Conservation (phyloP, 306 rosid genomes). For the Ormosia emarginata region DNA sequence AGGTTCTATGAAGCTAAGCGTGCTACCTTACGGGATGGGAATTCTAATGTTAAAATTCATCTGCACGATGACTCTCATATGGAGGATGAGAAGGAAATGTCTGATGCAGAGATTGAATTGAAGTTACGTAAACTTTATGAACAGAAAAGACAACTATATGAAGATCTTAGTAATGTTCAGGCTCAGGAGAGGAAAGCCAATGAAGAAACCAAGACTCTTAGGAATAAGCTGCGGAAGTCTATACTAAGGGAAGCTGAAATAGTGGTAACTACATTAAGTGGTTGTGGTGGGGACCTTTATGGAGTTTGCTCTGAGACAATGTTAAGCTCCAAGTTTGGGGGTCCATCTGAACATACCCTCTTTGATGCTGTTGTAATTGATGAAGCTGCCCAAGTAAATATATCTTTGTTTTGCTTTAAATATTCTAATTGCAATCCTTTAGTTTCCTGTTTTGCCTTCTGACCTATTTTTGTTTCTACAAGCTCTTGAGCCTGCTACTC, state of each 20-base stretch:
- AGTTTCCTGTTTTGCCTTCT: slow-evolving; percentile 19
- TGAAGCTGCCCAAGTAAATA: slow-evolving; percentile 94
- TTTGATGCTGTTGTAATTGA: slow-evolving; percentile 91
- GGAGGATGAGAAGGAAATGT: slow-evolving; percentile 60
- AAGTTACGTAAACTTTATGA: slow-evolving; percentile 76
- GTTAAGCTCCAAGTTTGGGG: slow-evolving; percentile 67
- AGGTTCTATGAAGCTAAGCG: slow-evolving; percentile 80
- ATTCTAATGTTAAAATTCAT: slow-evolving; percentile 43
- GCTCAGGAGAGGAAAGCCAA: slow-evolving; percentile 73
- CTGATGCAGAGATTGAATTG: slow-evolving; percentile 57
- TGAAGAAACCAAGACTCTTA: slow-evolving; percentile 69
- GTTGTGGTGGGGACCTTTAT: slow-evolving; percentile 88
- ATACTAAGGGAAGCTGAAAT: slow-evolving; percentile 89
- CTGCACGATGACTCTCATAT: slow-evolving; percentile 32
- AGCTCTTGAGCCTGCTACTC: slow-evolving; percentile 97
- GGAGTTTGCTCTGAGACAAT: slow-evolving; percentile 86
- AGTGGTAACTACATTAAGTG: slow-evolving; percentile 91
- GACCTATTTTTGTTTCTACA: slow-evolving; percentile 30
- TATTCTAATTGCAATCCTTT: slow-evolving; percentile 15
- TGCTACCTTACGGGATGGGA: slow-evolving; percentile 62
- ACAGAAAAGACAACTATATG: slow-evolving; percentile 80
- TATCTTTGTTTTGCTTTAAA: slow-evolving; percentile 18
- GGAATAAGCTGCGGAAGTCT: slow-evolving; percentile 76
- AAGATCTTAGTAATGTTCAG: slow-evolving; percentile 73
- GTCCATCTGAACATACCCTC: slow-evolving; percentile 75